Evolutionary conservation across 805 yeast species (phyloP).

Genomic region (Nakazawaea wyomingensis): DNA sequence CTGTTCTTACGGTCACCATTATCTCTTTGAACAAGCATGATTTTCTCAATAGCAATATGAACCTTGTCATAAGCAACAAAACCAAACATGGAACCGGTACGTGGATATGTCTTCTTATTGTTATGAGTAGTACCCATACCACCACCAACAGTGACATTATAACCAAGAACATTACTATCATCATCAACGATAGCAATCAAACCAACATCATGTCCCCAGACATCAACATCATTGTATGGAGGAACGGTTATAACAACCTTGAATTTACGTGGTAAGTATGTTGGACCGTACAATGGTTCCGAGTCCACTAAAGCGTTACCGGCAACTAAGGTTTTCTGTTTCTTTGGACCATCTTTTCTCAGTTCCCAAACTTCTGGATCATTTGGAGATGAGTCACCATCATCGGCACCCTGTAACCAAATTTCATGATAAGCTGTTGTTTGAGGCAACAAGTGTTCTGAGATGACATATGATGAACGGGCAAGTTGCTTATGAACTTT

Average conservation of each 20-base stretch:
- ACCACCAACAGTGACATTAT: constrained; percentile 90
- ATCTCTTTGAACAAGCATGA: constrained; percentile 93
- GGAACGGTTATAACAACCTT: constrained; percentile 93
- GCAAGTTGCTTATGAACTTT: constrained; percentile 75
- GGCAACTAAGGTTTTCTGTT: constrained; percentile 77
- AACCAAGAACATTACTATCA: constrained; percentile 64
- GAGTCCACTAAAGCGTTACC: constrained; percentile 78
- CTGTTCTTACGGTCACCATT: constrained; percentile 92
- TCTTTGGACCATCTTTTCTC: constrained; percentile 71
- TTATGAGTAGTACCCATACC: constrained; percentile 99
- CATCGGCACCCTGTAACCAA: constrained; percentile 88
- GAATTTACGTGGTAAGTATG: constrained; percentile 92
- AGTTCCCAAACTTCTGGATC: constrained; percentile 59
- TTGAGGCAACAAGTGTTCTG: constrained; percentile 79
- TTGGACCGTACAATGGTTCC: constrained; percentile 85
- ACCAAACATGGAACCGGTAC: constrained; percentile 88
- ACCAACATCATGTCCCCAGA: constrained; percentile 93
- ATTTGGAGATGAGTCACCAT: constrained; percentile 55
- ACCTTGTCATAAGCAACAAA: constrained; percentile 64
- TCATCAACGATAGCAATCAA: constrained; percentile 78
- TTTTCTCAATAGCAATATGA: constrained; percentile 77
- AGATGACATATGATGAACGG: constrained; percentile 54
- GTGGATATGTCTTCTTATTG: constrained; percentile 93
- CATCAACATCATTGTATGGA: constrained; percentile 95
- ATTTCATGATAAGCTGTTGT: constrained; percentile 97